Evolutionary conservation across 768 basidiomycete species (phyloP).

Genomic region (Rhodotorula kratochvilovae): DNA sequence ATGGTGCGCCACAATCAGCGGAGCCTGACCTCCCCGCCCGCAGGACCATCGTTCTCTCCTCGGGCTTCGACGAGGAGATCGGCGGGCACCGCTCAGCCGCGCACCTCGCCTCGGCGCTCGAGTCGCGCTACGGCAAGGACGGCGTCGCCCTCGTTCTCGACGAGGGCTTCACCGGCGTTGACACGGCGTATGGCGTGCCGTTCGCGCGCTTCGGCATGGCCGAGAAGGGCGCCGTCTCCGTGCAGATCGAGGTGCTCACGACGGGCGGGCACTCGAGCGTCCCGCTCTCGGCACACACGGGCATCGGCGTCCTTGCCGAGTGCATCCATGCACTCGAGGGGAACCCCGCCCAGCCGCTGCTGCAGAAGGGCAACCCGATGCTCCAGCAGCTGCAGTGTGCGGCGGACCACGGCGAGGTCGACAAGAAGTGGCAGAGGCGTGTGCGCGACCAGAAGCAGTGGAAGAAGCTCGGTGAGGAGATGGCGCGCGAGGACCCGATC

Average conservation of each 20-base stretch:
- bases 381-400: slow-evolving; percentile 59
- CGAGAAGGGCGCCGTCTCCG: slow-evolving; percentile 60
- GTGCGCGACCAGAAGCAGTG: slow-evolving; percentile 45
- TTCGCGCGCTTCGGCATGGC: slow-evolving; percentile 48
- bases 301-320: slow-evolving; percentile 71
- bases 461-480: slow-evolving; percentile 53
- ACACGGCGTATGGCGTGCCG: slow-evolving; percentile 42
- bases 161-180: slow-evolving; percentile 66
- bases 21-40: neutral
- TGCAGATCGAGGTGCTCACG: slow-evolving; percentile 61
- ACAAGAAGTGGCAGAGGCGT: slow-evolving; percentile 53
- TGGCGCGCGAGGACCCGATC: slow-evolving; percentile 48
- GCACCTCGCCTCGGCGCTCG: slow-evolving; percentile 52
- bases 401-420: slow-evolving; percentile 59
- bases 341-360: slow-evolving; percentile 53
- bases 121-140: slow-evolving; percentile 63
- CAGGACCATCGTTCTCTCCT: slow-evolving; percentile 45
- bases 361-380: slow-evolving; percentile 45
- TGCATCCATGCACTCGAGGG: slow-evolving; percentile 66
- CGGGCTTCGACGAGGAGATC: slow-evolving; percentile 71
- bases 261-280: slow-evolving; percentile 81
- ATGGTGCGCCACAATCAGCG: no score
- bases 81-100: slow-evolving; percentile 47
- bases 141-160: slow-evolving; percentile 76
- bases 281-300: slow-evolving; percentile 68